Evolutionary conservation across 495 filamentous ascomycete genomes (phyloP).

Genomic region (Neurospora intermedia): DNA sequence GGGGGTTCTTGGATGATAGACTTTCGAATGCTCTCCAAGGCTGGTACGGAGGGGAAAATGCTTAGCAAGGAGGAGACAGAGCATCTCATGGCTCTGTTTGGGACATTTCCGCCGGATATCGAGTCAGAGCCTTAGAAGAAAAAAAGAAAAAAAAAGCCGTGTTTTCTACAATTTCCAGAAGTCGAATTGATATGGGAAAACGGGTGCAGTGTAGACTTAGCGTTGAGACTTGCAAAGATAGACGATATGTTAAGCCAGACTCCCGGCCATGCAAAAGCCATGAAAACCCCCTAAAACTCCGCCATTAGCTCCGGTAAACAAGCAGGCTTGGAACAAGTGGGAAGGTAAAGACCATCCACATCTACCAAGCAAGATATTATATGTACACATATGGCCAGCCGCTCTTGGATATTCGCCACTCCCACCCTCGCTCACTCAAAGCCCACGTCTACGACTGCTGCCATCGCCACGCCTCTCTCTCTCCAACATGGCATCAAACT

Average conservation of each 20-base stretch:
- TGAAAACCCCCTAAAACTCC: background rate
- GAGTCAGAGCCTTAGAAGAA: constrained; percentile 14
- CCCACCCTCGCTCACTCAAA: background rate
- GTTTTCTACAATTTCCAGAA: background rate
- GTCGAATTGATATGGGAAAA: too few relatives aligned
- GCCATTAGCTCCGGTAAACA: background rate
- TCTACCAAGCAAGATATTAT: background rate
- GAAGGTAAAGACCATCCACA: background rate
- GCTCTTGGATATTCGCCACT: background rate
- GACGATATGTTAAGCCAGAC: background rate
- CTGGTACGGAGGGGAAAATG: constrained; percentile 10
- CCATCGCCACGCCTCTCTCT: constrained; percentile 23
- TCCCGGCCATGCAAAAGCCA: background rate
- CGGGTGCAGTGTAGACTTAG: background rate
- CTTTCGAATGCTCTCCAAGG: constrained; percentile 25
- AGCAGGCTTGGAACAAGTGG: background rate
- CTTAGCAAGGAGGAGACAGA: constrained; percentile 10
- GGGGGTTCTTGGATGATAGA: background rate
- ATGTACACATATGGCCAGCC: background rate
- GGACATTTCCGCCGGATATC: constrained; percentile 23
- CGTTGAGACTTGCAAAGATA: background rate
- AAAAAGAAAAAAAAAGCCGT: too few relatives aligned
- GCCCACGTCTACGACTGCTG: background rate
- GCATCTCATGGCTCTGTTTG: constrained; percentile 27
- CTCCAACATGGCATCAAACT: constrained; percentile 36